Evolutionary conservation across 2,329 filamentous ascomycete species (phyloP).

Genomic region (Fusarium hainanense): DNA sequence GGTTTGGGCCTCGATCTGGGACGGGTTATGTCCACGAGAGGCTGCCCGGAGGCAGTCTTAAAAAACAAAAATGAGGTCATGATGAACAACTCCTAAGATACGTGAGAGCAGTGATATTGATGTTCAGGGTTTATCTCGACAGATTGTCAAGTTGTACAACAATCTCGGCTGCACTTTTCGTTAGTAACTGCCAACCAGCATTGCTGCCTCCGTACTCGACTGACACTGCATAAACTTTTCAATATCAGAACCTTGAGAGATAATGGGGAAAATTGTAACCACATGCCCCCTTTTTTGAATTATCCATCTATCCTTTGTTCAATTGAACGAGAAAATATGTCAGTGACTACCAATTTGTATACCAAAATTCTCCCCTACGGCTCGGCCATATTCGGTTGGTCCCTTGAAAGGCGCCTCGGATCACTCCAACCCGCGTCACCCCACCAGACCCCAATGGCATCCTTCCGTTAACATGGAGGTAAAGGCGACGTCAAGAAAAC

Average conservation of each 20-base stretch:
- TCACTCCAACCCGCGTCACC: slow-evolving; percentile 33
- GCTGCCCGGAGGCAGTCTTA: slow-evolving; percentile 49
- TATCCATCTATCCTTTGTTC: neutral
- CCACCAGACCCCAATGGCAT: slow-evolving; percentile 39
- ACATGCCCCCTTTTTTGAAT: neutral
- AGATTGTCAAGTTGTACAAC: neutral
- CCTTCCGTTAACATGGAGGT: slow-evolving; percentile 14
- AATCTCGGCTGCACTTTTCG: neutral
- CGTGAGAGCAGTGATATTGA: slow-evolving; percentile 4
- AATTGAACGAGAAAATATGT: neutral
- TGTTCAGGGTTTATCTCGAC: neutral
- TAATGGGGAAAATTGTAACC: neutral
- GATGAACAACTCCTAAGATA: slow-evolving; percentile 44
- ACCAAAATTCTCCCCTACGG: slow-evolving; percentile 6
- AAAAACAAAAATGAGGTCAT: slow-evolving; percentile 55
- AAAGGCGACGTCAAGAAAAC: slow-evolving; percentile 7
- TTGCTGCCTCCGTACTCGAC: slow-evolving; percentile 3
- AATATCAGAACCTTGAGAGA: slow-evolving; percentile 1
- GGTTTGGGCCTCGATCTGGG: slow-evolving; percentile 53
- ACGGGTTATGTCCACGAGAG: slow-evolving; percentile 49
- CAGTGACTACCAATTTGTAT: neutral
- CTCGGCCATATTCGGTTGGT: slow-evolving; percentile 21
- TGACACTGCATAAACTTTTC: neutral
- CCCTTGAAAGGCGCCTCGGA: slow-evolving; percentile 19
- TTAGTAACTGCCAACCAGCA: neutral